These are phyloP conservation scores for Septoria petroselini DNA, from an alignment of 2,329 filamentous ascomycete genomes.

Conservation along the genomic window DNA sequence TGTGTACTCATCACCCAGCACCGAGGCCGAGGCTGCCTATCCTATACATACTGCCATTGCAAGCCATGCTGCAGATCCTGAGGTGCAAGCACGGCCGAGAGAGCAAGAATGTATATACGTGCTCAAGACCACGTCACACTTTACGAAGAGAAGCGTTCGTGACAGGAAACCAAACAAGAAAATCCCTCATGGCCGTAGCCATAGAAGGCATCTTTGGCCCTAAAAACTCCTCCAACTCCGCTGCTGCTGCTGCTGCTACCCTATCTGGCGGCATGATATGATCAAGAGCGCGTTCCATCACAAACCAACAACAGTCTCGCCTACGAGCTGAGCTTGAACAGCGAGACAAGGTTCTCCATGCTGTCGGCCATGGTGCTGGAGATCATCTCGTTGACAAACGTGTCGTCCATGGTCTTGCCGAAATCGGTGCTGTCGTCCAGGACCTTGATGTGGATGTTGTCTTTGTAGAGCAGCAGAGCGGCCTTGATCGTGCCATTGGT, in stretches of 20 bases:
- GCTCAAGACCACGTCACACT: neutral
- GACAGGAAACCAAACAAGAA: conserved; percentile 1
- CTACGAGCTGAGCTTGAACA: conserved; percentile 36
- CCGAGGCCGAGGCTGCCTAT: conserved; percentile 10
- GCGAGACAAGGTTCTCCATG: conserved; percentile 36
- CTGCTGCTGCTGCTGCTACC: conserved; percentile 14
- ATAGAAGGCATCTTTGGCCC: neutral
- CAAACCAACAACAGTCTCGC: conserved; percentile 5
- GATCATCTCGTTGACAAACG: conserved; percentile 37
- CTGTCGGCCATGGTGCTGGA: conserved; percentile 36
- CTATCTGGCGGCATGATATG: conserved; percentile 8
- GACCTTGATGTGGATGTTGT: conserved; percentile 56
- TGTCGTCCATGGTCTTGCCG: conserved; percentile 35
- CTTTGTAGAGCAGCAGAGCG: conserved; percentile 59
- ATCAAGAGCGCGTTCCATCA: conserved; percentile 6
- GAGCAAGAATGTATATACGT: conserved; percentile 13
- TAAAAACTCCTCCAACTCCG: conserved; percentile 13
- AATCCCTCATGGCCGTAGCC: conserved; percentile 8
- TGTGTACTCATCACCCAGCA: conserved; percentile 18
- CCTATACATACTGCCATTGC: conserved; percentile 7
- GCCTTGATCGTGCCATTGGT: conserved; percentile 58
- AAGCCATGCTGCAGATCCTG: conserved; percentile 1
- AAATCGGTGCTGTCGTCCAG: conserved; percentile 43
- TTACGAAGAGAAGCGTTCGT: conserved; percentile 2
- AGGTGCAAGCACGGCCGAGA: conserved; percentile 6